Evolutionary conservation across 2,329 filamentous ascomycete species (phyloP).

Genomic region (Mycosphaerella arachidis): DNA sequence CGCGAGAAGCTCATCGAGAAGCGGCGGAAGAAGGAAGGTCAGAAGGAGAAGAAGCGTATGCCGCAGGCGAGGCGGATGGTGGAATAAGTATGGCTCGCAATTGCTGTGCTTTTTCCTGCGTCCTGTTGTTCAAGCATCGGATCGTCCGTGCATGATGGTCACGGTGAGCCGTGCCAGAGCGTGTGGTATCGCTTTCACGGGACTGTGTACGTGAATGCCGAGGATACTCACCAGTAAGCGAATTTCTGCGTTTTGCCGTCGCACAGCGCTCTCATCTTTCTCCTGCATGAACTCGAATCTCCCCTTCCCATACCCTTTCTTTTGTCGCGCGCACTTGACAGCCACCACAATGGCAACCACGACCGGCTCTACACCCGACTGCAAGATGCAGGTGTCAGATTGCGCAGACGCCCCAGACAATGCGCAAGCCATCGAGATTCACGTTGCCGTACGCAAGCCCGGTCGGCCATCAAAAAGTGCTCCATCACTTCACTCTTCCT

Average conservation of each 20-base stretch:
- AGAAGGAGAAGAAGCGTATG: conserved; percentile 71
- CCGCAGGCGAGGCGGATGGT: conserved; percentile 37
- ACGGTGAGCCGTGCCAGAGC: too few relatives aligned
- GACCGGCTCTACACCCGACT: background rate
- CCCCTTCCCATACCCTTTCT: background rate
- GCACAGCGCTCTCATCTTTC: background rate
- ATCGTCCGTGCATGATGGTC: too few relatives aligned
- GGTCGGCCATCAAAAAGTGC: background rate
- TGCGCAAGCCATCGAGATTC: background rate
- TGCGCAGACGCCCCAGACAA: background rate
- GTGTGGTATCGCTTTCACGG: too few relatives aligned
- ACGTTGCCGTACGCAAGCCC: background rate
- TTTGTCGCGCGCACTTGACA: background rate
- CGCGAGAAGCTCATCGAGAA: conserved; percentile 80
- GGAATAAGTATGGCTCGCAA: conserved; percentile 3
- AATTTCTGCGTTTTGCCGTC: background rate
- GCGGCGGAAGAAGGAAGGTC: conserved; percentile 80
- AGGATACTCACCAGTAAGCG: background rate
- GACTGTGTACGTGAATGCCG: too few relatives aligned
- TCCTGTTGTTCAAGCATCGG: too few relatives aligned
- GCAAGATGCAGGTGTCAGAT: background rate
- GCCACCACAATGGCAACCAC: background rate
- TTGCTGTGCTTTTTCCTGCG: background rate
- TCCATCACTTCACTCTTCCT: background rate
- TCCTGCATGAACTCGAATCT: background rate